Evolutionary conservation across 352 stramenopile species (phyloP).

Genomic region (Phytopythium oedochilum): DNA sequence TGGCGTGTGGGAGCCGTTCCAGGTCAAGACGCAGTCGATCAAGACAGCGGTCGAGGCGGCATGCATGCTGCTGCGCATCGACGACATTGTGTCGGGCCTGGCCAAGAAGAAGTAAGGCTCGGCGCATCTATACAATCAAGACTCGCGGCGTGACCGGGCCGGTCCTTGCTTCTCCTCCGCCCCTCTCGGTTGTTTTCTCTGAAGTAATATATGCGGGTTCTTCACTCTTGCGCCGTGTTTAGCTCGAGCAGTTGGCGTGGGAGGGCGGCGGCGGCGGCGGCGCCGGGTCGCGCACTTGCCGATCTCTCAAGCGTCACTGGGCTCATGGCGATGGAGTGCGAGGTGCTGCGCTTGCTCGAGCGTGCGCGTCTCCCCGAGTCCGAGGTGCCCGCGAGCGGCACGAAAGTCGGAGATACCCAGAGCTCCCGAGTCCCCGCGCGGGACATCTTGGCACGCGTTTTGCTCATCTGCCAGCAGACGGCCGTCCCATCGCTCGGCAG

Average conservation of each 20-base stretch:
- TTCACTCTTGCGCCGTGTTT: background rate
- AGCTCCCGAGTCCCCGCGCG: constrained; percentile 17
- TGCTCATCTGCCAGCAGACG: constrained; percentile 24
- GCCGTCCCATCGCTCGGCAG: constrained; percentile 17
- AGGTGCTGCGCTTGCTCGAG: constrained; percentile 48
- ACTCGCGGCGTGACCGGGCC: constrained; percentile 1
- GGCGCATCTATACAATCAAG: background rate
- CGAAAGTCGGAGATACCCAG: constrained; percentile 3
- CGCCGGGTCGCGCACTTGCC: background rate
- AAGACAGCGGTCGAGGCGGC: constrained; percentile 99
- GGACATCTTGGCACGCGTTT: constrained; percentile 34
- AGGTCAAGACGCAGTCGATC: constrained; percentile 99
- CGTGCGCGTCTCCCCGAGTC: constrained; percentile 27
- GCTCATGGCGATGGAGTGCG: constrained; percentile 45
- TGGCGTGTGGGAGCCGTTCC: constrained; percentile 99
- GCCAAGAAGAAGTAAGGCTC: constrained; percentile 91
- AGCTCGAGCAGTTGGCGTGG: constrained; percentile 1
- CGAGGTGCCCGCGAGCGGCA: constrained; percentile 9
- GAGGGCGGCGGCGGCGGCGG: background rate
- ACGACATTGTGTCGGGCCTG: constrained; percentile 99
- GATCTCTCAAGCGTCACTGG: background rate
- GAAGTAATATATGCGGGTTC: constrained; percentile 8
- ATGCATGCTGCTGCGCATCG: constrained; percentile 97
- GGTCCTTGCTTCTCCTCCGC: constrained; percentile 73
- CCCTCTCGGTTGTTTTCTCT: constrained; percentile 7